phyloP scores from a whole-genome alignment of 306 rosid species.

The Potentilla sterilis region DNA sequence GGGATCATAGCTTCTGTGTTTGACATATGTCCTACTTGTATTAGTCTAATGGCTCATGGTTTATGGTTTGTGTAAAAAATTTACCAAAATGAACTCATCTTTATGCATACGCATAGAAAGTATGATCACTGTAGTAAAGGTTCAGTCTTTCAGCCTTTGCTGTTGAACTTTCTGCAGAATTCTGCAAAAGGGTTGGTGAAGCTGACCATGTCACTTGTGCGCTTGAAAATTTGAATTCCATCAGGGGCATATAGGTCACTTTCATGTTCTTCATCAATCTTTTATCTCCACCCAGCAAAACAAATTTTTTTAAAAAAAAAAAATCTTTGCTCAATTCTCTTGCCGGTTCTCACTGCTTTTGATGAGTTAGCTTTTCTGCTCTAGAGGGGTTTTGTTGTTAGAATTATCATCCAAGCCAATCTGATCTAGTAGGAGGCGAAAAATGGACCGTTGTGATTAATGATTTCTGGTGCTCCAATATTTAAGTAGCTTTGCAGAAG shows the following conservation, averaged over 20 bases:
- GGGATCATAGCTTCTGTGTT: background rate
- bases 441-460: slow-evolving; percentile 12
- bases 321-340: background rate
- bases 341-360: slow-evolving; percentile 8
- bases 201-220: background rate
- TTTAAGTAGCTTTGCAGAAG: background rate
- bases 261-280: background rate
- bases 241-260: slow-evolving; percentile 12
- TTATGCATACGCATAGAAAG: background rate
- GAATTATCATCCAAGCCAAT: background rate
- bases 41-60: background rate
- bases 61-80: background rate
- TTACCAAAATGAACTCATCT: background rate
- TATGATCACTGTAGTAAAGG: background rate
- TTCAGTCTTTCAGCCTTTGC: background rate
- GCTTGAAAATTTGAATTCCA: slow-evolving; percentile 2
- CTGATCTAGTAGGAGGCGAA: background rate
- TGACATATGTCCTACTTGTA: background rate
- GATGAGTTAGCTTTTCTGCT: background rate
- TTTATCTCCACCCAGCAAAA: background rate
- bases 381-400: background rate
- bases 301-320: background rate
- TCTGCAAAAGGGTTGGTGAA: background rate
- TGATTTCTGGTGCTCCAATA: slow-evolving; percentile 13
- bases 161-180: slow-evolving; percentile 1